phyloP scores from a whole-genome alignment of 257 asterid species.

The Anisodus acutangulus region DNA sequence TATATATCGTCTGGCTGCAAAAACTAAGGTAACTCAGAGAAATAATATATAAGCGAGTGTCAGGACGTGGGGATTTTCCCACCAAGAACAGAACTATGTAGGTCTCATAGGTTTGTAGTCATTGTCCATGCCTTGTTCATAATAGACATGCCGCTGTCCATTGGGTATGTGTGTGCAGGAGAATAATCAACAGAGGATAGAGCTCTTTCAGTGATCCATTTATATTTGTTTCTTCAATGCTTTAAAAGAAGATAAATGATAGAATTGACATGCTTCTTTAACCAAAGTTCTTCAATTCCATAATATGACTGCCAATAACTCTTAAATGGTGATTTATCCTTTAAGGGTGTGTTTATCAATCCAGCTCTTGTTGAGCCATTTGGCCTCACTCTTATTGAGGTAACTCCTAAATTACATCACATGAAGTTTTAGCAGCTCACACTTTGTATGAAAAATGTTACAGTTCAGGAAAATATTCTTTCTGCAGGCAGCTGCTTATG shows the following conservation, averaged over 20 bases:
- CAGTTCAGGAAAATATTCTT: constrained; percentile 26
- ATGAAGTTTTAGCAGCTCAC: constrained; percentile 22
- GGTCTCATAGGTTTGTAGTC: not conserved
- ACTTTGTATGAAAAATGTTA: not conserved
- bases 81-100: constrained; percentile 10
- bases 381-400: constrained; percentile 79
- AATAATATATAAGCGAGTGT: not conserved
- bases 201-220: constrained; percentile 15
- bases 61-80: not conserved
- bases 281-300: not conserved
- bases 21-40: constrained; percentile 58
- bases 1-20: constrained; percentile 66
- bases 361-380: constrained; percentile 79
- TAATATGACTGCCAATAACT: constrained; percentile 36
- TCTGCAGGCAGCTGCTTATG: constrained; percentile 74
- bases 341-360: constrained; percentile 75
- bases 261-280: not conserved
- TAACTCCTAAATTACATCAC: constrained; percentile 32
- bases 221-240: not conserved
- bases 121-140: not conserved
- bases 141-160: not conserved
- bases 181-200: not conserved
- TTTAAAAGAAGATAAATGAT: not conserved
- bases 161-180: constrained; percentile 2
- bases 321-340: constrained; percentile 36